Evolutionary conservation across 257 asterid species (phyloP), one percentile per base, ranked within the genome.

Genomic region (Ajuga chamaepitys): DNA sequence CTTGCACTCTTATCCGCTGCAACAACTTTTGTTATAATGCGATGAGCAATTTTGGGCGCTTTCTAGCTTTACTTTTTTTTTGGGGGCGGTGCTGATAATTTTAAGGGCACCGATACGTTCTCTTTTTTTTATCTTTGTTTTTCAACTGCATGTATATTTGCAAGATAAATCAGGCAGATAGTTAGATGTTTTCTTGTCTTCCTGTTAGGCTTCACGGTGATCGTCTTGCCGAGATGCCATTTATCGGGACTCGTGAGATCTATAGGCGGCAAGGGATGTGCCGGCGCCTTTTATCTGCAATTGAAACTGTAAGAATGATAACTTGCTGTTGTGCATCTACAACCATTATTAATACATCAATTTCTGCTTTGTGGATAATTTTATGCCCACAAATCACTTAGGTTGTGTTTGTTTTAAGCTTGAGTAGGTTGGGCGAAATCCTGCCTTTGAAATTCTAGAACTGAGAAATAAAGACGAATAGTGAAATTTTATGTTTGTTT

Each of bases 191-290:
- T 30, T 8, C 24, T 56, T 40, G 12, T 64, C 53, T 54, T 44
- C 46, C 59, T 61, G 20, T 24, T 78, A 90, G 98, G 86, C 79
- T 92, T 60, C 97, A 82, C 74, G 99, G 97, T 42, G 84, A 81
- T 32, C 81, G 78, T 73, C 88, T 94, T 61, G 99, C 96, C 62
- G 99, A 94, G 87, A 94, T 94, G 97, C 99, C 99, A 60, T 94
- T 90, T 74, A 88, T 94, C 42, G 99, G 90, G 55, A 90, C 97
- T 25, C 95, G 99, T 51, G 80, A 77, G 62, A 82, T 83, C 64
- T 90, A 90, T 77, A 85, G 99, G 79, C 96, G 95, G 62, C 99
- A 94, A 73, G 99, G 99, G 75, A 90, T 90, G 97, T 90, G 99
- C 78, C 82, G 95, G n/a, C 95, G 95, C 57, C 85, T 94, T 67